Base-by-base conservation (phyloP, 169 alveolate species). In the Cardiosporidium cionae region DNA sequence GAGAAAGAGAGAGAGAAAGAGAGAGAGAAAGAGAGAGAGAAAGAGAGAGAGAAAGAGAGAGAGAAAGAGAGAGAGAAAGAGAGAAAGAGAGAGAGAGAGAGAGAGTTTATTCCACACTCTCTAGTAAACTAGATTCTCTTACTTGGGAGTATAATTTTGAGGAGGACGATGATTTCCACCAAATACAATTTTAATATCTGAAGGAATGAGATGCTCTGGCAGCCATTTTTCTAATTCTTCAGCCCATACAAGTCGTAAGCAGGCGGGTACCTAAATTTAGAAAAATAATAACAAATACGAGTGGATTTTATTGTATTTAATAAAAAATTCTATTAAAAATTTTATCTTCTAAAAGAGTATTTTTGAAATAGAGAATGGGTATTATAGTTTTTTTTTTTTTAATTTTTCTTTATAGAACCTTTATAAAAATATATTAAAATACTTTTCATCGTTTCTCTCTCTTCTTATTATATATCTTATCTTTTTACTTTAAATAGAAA, bases 171-270 rank as follows among this genome's bases (percentile, higher is more conserved):
- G 72, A 31, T 67, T 74, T 64, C 78, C 65, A 23, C 72, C 77
- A 58, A 77, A 77, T 29, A 69, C 22, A 3, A 77, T 75, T 22
- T 52, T 72, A 28, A 62, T 65, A 3, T 67, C n/a, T 25, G n/a
- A 6, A 2, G 72, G 72, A 0, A 71, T 78, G 28, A 66, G 68
- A 63, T 31, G 44, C 23, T 62, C 62, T 27, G 74, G 74, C 35
- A 63, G 72, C 78, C 83, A 69, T 53, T 54, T 33, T 78, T 69
- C 75, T 44, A 69, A 23, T 6, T 70, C 78, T 22, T 69, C 74
- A 1, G 83, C 83, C 76, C 76, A 77, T 27, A 64, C 78, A 25
- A 70, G 68, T 1, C 76, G 73, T 54, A 70, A 37, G 6, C 72
- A 63, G 34, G 78, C 83, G 7, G 83, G 74, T 7, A 70, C 74